These are phyloP conservation scores for Erodium maritimum DNA, from an alignment of 345 rosid species.

Conservation along the genomic window DNA sequence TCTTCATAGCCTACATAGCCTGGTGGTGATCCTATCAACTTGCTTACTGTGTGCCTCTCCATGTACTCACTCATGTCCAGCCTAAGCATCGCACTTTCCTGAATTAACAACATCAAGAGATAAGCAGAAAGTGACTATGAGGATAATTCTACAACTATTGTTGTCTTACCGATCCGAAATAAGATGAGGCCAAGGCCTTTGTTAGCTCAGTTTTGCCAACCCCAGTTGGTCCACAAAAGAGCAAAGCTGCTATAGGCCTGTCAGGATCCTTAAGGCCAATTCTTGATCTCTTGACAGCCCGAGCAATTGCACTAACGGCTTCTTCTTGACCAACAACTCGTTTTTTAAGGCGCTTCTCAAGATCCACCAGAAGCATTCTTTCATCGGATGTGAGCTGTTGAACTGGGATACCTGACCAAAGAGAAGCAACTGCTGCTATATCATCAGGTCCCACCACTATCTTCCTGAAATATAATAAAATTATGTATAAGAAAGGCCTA, in stretches of 20 bases:
- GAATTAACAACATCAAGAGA: constrained; percentile 9
- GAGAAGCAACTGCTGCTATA: constrained; percentile 82
- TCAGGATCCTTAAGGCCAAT: constrained; percentile 82
- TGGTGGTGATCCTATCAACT: constrained; percentile 89
- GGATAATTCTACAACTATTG: no score
- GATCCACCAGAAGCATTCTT: constrained; percentile 59
- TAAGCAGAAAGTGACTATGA: constrained; percentile 6
- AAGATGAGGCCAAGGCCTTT: constrained; percentile 73
- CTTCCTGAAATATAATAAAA: constrained; percentile 37
- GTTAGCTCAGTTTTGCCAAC: constrained; percentile 95
- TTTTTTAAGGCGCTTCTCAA: constrained; percentile 63
- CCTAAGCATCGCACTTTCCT: constrained; percentile 93
- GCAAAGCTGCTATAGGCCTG: constrained; percentile 92
- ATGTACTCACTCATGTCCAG: constrained; percentile 99
- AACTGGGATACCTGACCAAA: constrained; percentile 96
- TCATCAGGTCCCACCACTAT: constrained; percentile 75
- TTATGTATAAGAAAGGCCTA: background rate
- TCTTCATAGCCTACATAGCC: constrained; percentile 92
- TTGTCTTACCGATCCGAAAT: constrained; percentile 78
- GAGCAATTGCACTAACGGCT: constrained; percentile 82
- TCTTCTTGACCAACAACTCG: constrained; percentile 94
- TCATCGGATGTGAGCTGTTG: constrained; percentile 96
- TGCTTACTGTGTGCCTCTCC: constrained; percentile 97
- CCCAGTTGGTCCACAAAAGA: constrained; percentile 97
- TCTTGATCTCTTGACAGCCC: constrained; percentile 93